Conservation (phyloP, 2,329 filamentous ascomycete genomes). For the Ilyonectria mors-panacis region DNA sequence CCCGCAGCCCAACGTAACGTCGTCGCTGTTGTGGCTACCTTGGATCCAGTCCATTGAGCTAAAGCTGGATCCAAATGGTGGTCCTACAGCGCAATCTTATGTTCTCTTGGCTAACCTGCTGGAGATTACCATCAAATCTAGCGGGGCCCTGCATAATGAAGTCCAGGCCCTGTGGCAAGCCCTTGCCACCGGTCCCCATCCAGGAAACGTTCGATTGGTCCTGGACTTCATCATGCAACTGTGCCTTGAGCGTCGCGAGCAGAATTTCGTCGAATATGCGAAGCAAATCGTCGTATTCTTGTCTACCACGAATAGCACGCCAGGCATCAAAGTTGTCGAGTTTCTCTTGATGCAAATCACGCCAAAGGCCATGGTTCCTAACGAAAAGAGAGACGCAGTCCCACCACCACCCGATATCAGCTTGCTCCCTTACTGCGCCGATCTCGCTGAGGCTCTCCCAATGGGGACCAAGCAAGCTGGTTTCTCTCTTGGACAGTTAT, state of each 20-base stretch:
- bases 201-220: conserved; percentile 93
- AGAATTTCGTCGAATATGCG: conserved; percentile 97
- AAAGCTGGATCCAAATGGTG: conserved; percentile 91
- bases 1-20: conserved; percentile 91
- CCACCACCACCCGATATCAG: conserved; percentile 81
- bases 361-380: conserved; percentile 96
- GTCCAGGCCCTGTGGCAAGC: conserved; percentile 98
- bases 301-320: conserved; percentile 80
- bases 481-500: conserved; percentile 92
- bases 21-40: conserved; percentile 90
- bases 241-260: conserved; percentile 93
- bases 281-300: conserved; percentile 99
- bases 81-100: conserved; percentile 91
- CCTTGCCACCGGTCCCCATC: conserved; percentile 91
- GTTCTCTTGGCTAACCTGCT: conserved; percentile 95
- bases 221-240: conserved; percentile 97
- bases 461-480: conserved; percentile 93
- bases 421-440: conserved; percentile 89
- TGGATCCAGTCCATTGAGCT: conserved; percentile 97
- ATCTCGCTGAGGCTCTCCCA: conserved; percentile 83
- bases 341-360: conserved; percentile 92
- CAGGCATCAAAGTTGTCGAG: conserved; percentile 93
- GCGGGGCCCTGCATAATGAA: conserved; percentile 91
- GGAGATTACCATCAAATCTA: conserved; percentile 95
- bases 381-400: conserved; percentile 81